Evolutionary conservation across 768 basidiomycete genomes (phyloP).

Genomic region (Tricholoma sp.): DNA sequence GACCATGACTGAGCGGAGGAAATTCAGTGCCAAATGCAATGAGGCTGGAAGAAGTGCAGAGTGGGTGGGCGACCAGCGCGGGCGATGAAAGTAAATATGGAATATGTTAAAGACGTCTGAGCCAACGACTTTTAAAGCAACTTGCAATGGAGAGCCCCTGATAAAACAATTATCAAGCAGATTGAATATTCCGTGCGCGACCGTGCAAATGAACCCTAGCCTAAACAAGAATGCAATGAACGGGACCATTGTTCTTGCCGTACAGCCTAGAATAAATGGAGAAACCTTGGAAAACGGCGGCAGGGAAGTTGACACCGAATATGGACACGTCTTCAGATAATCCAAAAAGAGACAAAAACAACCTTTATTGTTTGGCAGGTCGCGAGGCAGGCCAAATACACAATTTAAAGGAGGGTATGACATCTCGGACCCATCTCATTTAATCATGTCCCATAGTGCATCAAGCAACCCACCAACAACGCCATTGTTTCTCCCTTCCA

Average conservation of each 20-base stretch:
- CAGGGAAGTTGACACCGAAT: neutral
- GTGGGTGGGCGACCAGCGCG: neutral
- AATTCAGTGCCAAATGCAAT: neutral
- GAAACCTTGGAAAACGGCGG: neutral
- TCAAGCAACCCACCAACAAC: no score
- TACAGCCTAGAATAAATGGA: neutral
- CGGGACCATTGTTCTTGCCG: neutral
- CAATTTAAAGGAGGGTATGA: neutral
- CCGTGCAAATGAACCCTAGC: no score
- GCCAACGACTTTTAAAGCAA: neutral
- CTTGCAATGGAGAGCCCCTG: neutral
- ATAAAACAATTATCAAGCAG: neutral
- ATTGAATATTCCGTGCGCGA: neutral
- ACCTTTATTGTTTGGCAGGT: neutral
- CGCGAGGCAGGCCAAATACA: neutral
- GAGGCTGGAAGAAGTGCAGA: neutral
- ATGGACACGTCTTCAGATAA: neutral
- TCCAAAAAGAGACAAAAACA: neutral
- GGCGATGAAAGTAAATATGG: neutral
- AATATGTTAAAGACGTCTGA: neutral
- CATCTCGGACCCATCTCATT: neutral
- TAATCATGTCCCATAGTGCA: neutral
- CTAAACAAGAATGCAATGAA: neutral
- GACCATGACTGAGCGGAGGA: neutral
- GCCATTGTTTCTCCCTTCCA: neutral